Evolutionary conservation across 805 yeast species (phyloP).

Genomic region (Debaryomyces hansenii): DNA sequence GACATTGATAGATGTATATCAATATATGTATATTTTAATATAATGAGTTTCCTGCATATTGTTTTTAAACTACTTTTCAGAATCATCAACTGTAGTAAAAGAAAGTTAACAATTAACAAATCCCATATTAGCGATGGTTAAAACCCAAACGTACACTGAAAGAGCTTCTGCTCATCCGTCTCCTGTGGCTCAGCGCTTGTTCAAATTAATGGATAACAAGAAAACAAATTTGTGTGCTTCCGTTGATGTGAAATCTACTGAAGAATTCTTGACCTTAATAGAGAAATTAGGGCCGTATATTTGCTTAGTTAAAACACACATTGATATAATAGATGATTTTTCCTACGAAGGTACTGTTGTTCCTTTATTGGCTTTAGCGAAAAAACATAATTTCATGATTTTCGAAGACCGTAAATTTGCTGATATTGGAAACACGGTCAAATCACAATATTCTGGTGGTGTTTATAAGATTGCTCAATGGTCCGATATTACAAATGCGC

Average conservation of each 20-base stretch:
- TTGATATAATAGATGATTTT: slow-evolving; percentile 90
- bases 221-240: slow-evolving; percentile 93
- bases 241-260: slow-evolving; percentile 80
- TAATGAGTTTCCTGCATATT: not conserved
- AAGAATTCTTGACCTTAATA: slow-evolving; percentile 67
- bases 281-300: slow-evolving; percentile 89
- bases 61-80: not conserved
- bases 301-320: slow-evolving; percentile 90
- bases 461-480: slow-evolving; percentile 85
- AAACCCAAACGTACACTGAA: slow-evolving; percentile 49
- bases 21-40: no score
- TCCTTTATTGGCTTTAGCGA: slow-evolving; percentile 71
- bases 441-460: slow-evolving; percentile 90
- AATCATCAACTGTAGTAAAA: not conserved
- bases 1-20: no score
- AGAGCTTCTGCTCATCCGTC: slow-evolving; percentile 75
- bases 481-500: slow-evolving; percentile 98
- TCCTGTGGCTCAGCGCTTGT: slow-evolving; percentile 74
- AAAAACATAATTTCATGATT: slow-evolving; percentile 83
- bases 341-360: slow-evolving; percentile 72
- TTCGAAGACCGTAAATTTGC: slow-evolving; percentile 98
- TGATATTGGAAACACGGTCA: slow-evolving; percentile 96
- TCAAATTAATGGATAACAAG: slow-evolving; percentile 73
- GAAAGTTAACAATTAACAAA: no score
- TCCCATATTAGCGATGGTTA: slow-evolving; percentile 17